phyloP scores from a whole-genome alignment of 192 early-diverging fungal species.

The Coemansia pectinata region DNA sequence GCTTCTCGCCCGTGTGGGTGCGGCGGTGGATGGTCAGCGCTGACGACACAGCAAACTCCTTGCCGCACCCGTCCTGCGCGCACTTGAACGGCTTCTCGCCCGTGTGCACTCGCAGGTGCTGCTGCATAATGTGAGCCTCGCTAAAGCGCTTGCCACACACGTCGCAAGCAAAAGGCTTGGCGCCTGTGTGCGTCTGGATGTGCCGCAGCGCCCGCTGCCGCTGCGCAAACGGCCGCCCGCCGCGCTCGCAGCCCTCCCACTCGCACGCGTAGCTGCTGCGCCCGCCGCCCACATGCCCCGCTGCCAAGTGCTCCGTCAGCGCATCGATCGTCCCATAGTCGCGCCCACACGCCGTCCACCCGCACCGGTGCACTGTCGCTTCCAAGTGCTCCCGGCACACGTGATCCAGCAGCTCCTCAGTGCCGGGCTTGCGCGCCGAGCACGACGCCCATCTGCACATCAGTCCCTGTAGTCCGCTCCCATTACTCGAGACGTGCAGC shows the following conservation, averaged over 20 bases:
- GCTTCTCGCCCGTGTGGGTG: constrained; percentile 72
- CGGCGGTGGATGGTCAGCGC: constrained; percentile 70
- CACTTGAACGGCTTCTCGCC: constrained; percentile 76
- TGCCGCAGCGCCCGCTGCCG: constrained; percentile 75
- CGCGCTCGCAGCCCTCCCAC: constrained; percentile 61
- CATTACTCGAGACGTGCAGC: constrained; percentile 52
- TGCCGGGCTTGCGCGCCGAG: constrained; percentile 51
- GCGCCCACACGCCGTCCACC: constrained; percentile 66
- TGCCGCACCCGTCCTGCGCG: constrained; percentile 61
- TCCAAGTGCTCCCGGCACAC: constrained; percentile 61
- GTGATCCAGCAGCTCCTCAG: constrained; percentile 62
- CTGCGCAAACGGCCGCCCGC: constrained; percentile 68
- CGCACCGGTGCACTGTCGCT: constrained; percentile 63
- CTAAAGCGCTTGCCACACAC: constrained; percentile 79
- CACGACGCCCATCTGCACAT: constrained; percentile 68
- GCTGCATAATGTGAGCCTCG: constrained; percentile 76
- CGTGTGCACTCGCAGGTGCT: constrained; percentile 76
- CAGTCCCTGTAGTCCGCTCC: constrained; percentile 12
- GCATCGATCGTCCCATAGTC: constrained; percentile 30
- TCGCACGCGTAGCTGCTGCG: constrained; percentile 50
- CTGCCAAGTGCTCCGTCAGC: constrained; percentile 48
- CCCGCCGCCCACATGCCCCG: constrained; percentile 50
- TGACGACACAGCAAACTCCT: constrained; percentile 67
- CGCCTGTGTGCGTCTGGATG: constrained; percentile 83
- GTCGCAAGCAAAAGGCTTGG: constrained; percentile 78